phyloP scores from a whole-genome alignment of 2,329 filamentous ascomycete species.

The Monilinia fructigena region DNA sequence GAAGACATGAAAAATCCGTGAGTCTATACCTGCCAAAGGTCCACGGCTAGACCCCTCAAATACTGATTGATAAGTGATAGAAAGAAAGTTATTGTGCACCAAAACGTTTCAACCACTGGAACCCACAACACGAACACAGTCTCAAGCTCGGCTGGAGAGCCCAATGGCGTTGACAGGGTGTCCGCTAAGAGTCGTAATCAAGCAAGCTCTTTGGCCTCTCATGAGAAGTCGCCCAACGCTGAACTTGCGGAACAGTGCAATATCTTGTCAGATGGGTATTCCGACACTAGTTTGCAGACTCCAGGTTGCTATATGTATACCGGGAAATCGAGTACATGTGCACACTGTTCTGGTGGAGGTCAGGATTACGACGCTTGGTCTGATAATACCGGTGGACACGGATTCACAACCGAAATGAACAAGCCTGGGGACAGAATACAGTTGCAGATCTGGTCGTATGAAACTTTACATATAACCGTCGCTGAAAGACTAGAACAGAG shows the following conservation, averaged over 20 bases:
- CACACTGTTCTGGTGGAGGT: background rate
- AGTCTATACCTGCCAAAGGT: background rate
- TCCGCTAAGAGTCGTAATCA: background rate
- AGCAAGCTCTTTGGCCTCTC: background rate
- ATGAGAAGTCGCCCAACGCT: background rate
- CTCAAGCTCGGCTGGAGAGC: background rate
- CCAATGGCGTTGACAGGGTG: background rate
- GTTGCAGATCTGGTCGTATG: conserved; percentile 5
- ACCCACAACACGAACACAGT: background rate
- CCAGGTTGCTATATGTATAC: background rate
- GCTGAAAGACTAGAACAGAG: conserved; percentile 17
- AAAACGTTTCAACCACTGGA: background rate
- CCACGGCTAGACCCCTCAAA: background rate
- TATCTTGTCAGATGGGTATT: background rate
- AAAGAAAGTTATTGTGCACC: background rate
- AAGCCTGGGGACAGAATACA: conserved; percentile 2
- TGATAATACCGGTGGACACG: conserved; percentile 15
- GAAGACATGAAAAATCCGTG: background rate
- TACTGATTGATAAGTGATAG: background rate
- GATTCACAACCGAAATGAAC: conserved; percentile 6
- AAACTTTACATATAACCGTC: conserved; percentile 16
- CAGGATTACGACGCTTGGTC: conserved; percentile 11
- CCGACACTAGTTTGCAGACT: background rate
- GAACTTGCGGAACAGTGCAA: background rate
- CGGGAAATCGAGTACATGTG: background rate